Base-by-base conservation (phyloP, 441 rosid genomes). In the Populus hybrid region DNA sequence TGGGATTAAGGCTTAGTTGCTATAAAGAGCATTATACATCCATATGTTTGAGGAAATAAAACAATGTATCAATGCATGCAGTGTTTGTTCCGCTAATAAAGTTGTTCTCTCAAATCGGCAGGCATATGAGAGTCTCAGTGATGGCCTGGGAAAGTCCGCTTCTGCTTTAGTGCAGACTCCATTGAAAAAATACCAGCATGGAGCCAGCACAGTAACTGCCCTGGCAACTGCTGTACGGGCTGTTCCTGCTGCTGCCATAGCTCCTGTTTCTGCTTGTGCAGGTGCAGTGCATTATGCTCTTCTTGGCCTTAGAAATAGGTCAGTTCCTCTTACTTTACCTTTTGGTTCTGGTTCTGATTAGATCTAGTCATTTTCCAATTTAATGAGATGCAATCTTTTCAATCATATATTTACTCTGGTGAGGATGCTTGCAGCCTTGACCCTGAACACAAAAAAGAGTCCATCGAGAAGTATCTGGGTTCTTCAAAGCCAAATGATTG, bases 281-380 rank as follows among this genome's bases (percentile, higher is more conserved):
- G 87, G 88, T 68, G 98, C 99, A 23, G 83, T 91, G 30, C 97
- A 94, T 86, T 90, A 74, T 83, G 81, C 94, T 82, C 91, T 94
- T 69, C 94, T 93, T 85, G 99, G 99, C 80, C 71, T 97, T 80
- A 86, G 99, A 86, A 97, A 97, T 73, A 97, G 99, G 99, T 91
- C 35, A 7, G 89, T 81, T 80, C 74, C 24, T 16, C 24, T 71
- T 32, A 38, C 10, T 20, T 63, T 18, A 40, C 30, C 24, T 70
- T 72, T 75, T 26, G 10, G 16, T 46, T 38, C 23, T 23, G n/a
- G 28, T 28, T 34, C 20, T 30, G 72, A 69, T 69, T 69, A 36
- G 2, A 32, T n/a, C 34, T 70, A 32, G 32, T 26, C n/a, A n/a
- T 34, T 63, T 70, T 8, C 24, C 24, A 34, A 24, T 35, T n/a